Base-by-base conservation (phyloP, 345 rosid genomes). In the Cardamine chenopodiifolia region DNA sequence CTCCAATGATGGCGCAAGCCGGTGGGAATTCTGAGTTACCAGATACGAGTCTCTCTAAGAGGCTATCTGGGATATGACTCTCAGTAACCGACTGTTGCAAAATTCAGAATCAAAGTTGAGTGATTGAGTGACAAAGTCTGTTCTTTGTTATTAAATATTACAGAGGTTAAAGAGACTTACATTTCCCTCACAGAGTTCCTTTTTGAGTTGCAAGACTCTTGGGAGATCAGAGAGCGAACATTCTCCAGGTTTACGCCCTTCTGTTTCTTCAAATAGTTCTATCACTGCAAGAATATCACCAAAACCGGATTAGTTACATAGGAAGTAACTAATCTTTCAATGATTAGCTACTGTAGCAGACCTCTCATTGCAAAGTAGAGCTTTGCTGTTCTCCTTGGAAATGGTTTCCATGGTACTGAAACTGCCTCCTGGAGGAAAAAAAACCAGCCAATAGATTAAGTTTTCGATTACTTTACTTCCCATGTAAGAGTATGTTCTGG, bases 281-380 rank as follows among this genome's bases (percentile, higher is more conserved):
- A 94, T 78, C 70, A 89, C 96, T 93, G 81, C 60, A 71, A 64
- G 72, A 44, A 58, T 56, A 18, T 42, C 56, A 73, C n/a, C 1
- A 54, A 29, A 62, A 52, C 4, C 1, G 4, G 44, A 14, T 57
- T 44, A 57, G 56, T 20, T 10, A 55, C 4, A 11, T 29, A 18
- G 7, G 29, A 73, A 44, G 40, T 23, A 13, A 17, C 31, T 2
- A 62, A 55, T 32, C 25, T 29, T 7, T 34, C 14, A 31, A 18
- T 17, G 15, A 5, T 42, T 42, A 69, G 32, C 18, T 76, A 17
- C 12, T 35, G 70, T 40, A 61, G 10, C 39, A 47, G 18, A 90
- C 97, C 97, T 87, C 97, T 86, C 90, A 86, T 86, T 23, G 97
- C 91, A 72, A 88, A 92, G 83, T 84, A 90, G 60, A 92, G 92